Conservation (phyloP, 768 basidiomycete species). For the Glaciozyma martinii region DNA sequence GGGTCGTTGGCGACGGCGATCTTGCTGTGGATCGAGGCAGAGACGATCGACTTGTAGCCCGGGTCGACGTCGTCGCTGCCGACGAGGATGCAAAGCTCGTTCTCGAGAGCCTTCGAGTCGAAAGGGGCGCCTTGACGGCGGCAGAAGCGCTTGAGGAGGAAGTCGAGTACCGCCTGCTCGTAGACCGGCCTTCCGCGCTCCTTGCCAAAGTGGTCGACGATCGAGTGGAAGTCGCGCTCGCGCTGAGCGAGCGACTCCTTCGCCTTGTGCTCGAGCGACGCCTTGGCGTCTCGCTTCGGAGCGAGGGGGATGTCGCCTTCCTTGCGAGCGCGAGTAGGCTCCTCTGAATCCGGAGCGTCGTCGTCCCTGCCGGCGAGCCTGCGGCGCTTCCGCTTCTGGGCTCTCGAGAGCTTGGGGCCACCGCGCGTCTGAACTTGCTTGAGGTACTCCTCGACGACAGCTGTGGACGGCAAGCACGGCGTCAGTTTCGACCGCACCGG, state of each 20-base stretch:
- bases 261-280: constrained; percentile 47
- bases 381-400: no score
- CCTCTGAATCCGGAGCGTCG: no score
- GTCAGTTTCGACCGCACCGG: no score
- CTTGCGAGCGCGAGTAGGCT: no score
- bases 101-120: constrained; percentile 19
- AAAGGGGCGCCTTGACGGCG: constrained; percentile 13
- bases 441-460: constrained; percentile 13
- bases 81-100: constrained; percentile 28
- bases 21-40: not conserved
- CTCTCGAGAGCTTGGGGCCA: no score
- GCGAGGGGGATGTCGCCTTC: not conserved
- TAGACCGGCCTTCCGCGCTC: constrained; percentile 18
- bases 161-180: constrained; percentile 15
- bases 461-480: no score
- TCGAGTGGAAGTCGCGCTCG: constrained; percentile 57
- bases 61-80: not conserved
- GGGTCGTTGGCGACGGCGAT: constrained; percentile 16
- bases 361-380: no score
- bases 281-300: not conserved
- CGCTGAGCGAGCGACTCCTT: constrained; percentile 53
- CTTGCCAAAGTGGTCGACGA: constrained; percentile 46
- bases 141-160: constrained; percentile 26
- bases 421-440: not conserved
- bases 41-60: constrained; percentile 14